Conservation (phyloP, 2,329 filamentous ascomycete species). For the Trichoderma brevicompactum region DNA sequence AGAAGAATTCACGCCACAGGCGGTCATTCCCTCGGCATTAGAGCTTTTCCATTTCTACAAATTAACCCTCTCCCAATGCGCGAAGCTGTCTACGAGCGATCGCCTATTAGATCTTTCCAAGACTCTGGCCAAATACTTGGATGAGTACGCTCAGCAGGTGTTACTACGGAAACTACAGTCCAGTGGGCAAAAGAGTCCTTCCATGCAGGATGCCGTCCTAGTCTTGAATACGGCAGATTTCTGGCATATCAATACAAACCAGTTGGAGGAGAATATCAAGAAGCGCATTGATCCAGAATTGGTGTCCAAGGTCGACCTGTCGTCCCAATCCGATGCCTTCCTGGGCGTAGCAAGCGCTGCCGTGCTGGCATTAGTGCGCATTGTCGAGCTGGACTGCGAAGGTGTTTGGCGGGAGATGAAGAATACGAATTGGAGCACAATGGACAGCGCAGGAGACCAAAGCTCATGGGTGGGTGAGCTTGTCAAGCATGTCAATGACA, state of each 20-base stretch:
- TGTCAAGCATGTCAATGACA: slow-evolving; percentile 71
- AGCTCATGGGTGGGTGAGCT: slow-evolving; percentile 89
- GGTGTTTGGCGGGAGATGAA: slow-evolving; percentile 95
- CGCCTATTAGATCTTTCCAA: slow-evolving; percentile 82
- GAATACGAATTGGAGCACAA: slow-evolving; percentile 91
- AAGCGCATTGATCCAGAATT: slow-evolving; percentile 83
- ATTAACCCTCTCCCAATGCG: slow-evolving; percentile 88
- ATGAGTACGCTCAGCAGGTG: slow-evolving; percentile 94
- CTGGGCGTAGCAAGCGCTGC: slow-evolving; percentile 91
- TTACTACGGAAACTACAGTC: slow-evolving; percentile 71
- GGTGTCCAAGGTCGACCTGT: slow-evolving; percentile 77
- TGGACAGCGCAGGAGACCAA: slow-evolving; percentile 92
- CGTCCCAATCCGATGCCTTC: slow-evolving; percentile 92
- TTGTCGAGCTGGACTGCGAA: slow-evolving; percentile 81
- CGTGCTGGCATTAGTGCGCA: slow-evolving; percentile 80
- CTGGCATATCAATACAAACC: slow-evolving; percentile 90
- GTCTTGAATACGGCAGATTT: slow-evolving; percentile 98
- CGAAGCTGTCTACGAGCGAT: slow-evolving; percentile 91
- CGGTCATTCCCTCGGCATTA: slow-evolving; percentile 90
- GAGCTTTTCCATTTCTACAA: slow-evolving; percentile 98
- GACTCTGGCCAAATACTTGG: slow-evolving; percentile 88
- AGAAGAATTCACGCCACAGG: slow-evolving; percentile 89
- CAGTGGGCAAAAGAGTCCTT: slow-evolving; percentile 57
- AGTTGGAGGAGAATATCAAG: slow-evolving; percentile 93
- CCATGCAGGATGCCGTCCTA: slow-evolving; percentile 76